Percentiles rank a stretch among this genome's conserved stretches.
phyloP scores from a whole-genome alignment of 352 stramenopile genomes.

The Halophytophthora polymorphica region DNA sequence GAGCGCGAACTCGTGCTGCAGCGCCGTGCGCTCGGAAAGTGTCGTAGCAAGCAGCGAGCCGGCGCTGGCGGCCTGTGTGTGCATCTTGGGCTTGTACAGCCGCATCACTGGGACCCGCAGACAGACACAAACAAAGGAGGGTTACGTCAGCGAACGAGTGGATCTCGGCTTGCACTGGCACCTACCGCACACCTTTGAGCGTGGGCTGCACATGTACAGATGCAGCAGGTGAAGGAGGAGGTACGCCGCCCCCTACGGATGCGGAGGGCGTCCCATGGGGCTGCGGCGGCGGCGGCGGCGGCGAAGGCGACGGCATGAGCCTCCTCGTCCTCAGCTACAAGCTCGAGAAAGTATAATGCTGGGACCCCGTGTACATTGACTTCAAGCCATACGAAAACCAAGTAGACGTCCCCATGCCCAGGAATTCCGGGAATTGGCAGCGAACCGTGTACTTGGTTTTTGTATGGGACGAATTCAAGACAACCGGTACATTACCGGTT shows the following conservation, averaged over 20 bases:
- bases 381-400: too few species aligned
- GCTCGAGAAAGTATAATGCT: too few species aligned
- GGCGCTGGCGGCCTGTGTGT: slow-evolving; percentile 46
- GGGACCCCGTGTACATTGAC: too few species aligned
- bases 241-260: background rate
- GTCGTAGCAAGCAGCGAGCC: slow-evolving; percentile 66
- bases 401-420: too few species aligned
- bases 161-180: background rate
- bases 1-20: slow-evolving; percentile 81
- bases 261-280: background rate
- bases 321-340: too few species aligned
- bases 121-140: background rate
- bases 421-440: too few species aligned
- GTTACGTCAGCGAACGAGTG: background rate
- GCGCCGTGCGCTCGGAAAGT: slow-evolving; percentile 35
- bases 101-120: slow-evolving; percentile 71
- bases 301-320: too few species aligned
- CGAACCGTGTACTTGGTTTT: too few species aligned
- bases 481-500: too few species aligned
- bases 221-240: slow-evolving; percentile 1
- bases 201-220: slow-evolving; percentile 49
- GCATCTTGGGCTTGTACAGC: slow-evolving; percentile 88
- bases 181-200: slow-evolving; percentile 54
- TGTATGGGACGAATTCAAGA: too few species aligned
- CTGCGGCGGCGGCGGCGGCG: slow-evolving; percentile 12